phyloP scores from a whole-genome alignment of 1,139 yeast genomes.

The Pneumocystis murina region DNA sequence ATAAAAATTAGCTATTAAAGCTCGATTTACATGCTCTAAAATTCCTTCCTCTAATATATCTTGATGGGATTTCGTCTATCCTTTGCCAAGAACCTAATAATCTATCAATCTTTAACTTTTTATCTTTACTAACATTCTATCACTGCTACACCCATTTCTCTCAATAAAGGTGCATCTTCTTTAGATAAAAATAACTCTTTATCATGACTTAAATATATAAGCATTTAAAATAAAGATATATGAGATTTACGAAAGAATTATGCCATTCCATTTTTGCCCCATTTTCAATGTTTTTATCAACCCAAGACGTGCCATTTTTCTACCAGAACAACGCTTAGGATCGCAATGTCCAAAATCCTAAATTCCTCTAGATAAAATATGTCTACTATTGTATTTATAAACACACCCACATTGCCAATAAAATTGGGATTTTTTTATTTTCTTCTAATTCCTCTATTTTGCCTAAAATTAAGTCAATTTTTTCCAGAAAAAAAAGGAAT shows the following conservation, averaged over 20 bases:
- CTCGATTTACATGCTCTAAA: constrained; percentile 40
- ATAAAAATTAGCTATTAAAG: neutral
- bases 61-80: constrained; percentile 84
- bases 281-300: constrained; percentile 60
- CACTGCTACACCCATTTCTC: constrained; percentile 76
- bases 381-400: neutral
- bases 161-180: constrained; percentile 63
- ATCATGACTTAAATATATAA: constrained; percentile 39
- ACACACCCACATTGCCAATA: neutral
- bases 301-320: constrained; percentile 80
- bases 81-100: constrained; percentile 68
- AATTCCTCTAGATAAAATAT: constrained; percentile 8
- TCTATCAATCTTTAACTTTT: neutral
- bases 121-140: constrained; percentile 49
- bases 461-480: neutral
- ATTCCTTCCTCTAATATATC: constrained; percentile 77
- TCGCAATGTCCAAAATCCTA: constrained; percentile 93
- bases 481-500: neutral
- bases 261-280: constrained; percentile 83
- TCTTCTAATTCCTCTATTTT: neutral
- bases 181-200: constrained; percentile 90
- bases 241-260: constrained; percentile 48
- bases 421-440: neutral
- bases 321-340: constrained; percentile 94
- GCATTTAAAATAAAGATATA: neutral